phyloP scores from a whole-genome alignment of 2,329 filamentous ascomycete genomes.

The Dothiorella sarmentorum region DNA sequence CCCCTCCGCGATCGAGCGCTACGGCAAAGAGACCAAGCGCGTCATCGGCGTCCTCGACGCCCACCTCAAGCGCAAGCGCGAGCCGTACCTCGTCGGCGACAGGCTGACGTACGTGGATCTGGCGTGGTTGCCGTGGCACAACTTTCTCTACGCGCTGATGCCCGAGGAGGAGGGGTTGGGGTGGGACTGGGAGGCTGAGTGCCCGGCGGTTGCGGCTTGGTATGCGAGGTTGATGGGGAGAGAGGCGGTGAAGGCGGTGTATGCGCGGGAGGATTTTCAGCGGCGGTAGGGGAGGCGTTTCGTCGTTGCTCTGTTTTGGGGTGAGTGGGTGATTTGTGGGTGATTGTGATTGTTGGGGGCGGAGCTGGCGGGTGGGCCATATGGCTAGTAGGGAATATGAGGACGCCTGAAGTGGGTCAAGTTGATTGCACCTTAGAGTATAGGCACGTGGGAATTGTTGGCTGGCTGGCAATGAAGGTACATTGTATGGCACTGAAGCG shows the following conservation, averaged over 20 bases:
- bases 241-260: slow-evolving; percentile 26
- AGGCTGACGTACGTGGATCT: slow-evolving; percentile 44
- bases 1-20: slow-evolving; percentile 43
- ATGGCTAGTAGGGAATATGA: no score
- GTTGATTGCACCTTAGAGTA: no score
- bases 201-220: slow-evolving; percentile 28
- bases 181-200: slow-evolving; percentile 27
- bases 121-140: slow-evolving; percentile 39
- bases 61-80: slow-evolving; percentile 31
- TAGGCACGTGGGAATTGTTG: no score
- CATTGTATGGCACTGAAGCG: no score
- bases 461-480: no score
- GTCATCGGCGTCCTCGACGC: slow-evolving; percentile 44
- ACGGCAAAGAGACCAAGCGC: slow-evolving; percentile 43
- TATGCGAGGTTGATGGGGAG: slow-evolving; percentile 26
- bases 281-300: no score
- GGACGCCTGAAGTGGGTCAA: no score
- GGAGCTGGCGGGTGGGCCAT: no score
- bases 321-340: no score
- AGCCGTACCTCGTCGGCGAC: slow-evolving; percentile 41
- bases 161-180: slow-evolving; percentile 21
- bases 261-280: background rate
- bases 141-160: background rate
- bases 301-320: no score
- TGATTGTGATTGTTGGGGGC: no score